Evolutionary conservation across 2,329 filamentous ascomycete genomes (phyloP), one percentile per base, ranked within the genome.

Genomic region (Penicillium sclerotiorum): DNA sequence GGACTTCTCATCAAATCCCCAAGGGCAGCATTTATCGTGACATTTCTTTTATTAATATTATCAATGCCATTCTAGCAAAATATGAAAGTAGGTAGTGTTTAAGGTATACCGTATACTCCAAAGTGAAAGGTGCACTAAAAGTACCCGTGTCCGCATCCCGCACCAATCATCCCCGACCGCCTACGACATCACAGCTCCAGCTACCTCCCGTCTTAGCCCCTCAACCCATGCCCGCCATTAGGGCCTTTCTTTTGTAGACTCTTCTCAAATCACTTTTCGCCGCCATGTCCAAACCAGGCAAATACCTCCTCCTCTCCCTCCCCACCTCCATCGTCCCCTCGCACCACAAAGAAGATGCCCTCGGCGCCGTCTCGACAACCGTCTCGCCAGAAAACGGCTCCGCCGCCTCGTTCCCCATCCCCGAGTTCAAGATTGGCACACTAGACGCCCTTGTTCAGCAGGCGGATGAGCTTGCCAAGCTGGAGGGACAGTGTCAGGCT

Each of bases 391-490:
- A 95, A 63, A 86, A 89, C 71, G 90, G 88, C 68, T 84, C 82
- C 45, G 87, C 90, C 38, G 77, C 85, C 44, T 85, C 86, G 2
- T 96, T 97, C 68, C 77, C 83, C 49, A 88, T 97, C 56, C 94
- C 94, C 17, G 87, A 91, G 58, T 96, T 99, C 82, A 99, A 97
- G 79, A 95, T 99, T 70, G 94, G 94, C 50, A 96, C 94, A 0
- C 81, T 99, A 30, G 94, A 99, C 75, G 90, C 89, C 32, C 80
- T 99, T 50, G 91, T 99, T 37, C 90, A 96, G 75, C 93, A 99
- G 73, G 94, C 94, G 49, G 94, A 99, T 67, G 94, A 97, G 67
- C 79, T 99, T 47, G 82, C 86, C 51, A 97, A 96, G 83, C 85
- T 97, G 44, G 90, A 95, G 60, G 72, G 80, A 28, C 81, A 83